Base-by-base conservation (phyloP, 192 early-diverging fungal genomes). In the Coemansia sp. region DNA sequence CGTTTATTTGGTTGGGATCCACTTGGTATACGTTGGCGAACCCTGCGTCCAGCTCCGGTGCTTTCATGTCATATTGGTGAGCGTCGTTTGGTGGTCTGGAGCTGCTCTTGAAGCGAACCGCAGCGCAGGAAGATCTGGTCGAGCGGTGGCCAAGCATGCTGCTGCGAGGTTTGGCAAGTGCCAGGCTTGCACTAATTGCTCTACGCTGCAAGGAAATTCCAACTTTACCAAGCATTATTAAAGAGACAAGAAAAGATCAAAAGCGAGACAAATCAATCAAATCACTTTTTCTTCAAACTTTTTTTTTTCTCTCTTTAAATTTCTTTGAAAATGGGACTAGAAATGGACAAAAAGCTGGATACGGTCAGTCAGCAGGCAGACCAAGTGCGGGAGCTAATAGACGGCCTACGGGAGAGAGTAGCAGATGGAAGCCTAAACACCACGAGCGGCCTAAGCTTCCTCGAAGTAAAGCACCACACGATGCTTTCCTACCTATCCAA, bases 401-500 rank as follows among this genome's bases (percentile, higher is more conserved):
- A 72, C 51, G 65, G 59, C 51, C 65, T 72, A 39, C 57, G 63
- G 19, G 51, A 71, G 50, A 61, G 85, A 14, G 61, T 87, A 6
- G 61, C 68, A 13, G 51, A 72, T 15, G 79, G 78, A 31, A 78
- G 88, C 46, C 68, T 90, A 16, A 79, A 81, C 13, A 93, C 90
- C 0, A 70, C 71, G 21, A 86, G 86, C 26, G 94, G 94, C 19
- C 80, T 98, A 15, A 93, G 91, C 37, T 84, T 97, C 13, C 83
- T 97, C 6, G 91, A 95, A 73, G 83, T 94, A 36, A 94, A 95
- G 78, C 79, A 91, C 65, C 89, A 96, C 68, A 81, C 82, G 14
- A 74, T 96, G 66, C 76, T 96, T 12, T 83, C 87, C 33, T 99
- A 99, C 64, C 80, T 99, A 26, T 82, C 87, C 13, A 78, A 89